Conservation (phyloP, 805 yeast genomes). For the Schwanniomyces polymorphus region DNA sequence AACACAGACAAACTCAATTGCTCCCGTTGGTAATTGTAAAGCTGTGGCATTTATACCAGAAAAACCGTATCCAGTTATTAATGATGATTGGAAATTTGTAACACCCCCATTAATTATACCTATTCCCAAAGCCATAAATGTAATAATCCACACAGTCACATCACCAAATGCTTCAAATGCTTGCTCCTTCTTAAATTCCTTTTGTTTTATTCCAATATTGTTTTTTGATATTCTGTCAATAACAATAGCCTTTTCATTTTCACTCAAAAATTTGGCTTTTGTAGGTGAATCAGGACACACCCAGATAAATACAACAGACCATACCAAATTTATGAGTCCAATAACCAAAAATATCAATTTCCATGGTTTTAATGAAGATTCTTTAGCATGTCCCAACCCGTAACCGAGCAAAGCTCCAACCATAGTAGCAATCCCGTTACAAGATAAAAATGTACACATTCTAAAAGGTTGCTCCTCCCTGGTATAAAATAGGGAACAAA, state of each 20-base stretch:
- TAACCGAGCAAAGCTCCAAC: conserved; percentile 23
- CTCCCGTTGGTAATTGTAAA: conserved; percentile 28
- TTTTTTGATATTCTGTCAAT: conserved; percentile 14
- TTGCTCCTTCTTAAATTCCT: conserved; percentile 18
- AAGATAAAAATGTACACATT: conserved; percentile 16
- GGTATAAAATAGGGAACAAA: conserved; percentile 13
- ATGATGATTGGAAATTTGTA: conserved; percentile 26
- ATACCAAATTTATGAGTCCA: conserved; percentile 11
- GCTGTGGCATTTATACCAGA: conserved; percentile 16
- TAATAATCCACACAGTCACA: conserved; percentile 15
- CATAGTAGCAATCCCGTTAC: conserved; percentile 19
- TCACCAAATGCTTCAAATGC: conserved; percentile 18
- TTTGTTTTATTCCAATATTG: conserved; percentile 14
- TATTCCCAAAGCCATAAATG: conserved; percentile 22
- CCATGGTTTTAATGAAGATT: conserved; percentile 15
- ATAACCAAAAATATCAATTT: conserved; percentile 21
- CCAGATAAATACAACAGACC: conserved; percentile 17
- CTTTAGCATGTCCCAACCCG: conserved; percentile 15
- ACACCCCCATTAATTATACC: conserved; percentile 32
- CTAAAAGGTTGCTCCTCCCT: conserved; percentile 17
- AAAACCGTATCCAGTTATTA: conserved; percentile 26
- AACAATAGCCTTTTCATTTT: conserved; percentile 13
- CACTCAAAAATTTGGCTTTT: conserved; percentile 15
- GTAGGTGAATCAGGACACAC: conserved; percentile 19
- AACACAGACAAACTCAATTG: conserved; percentile 25